Evolutionary conservation across 371 early-diverging fungal genomes (phyloP).

Genomic region (Mucor circinelloides): DNA sequence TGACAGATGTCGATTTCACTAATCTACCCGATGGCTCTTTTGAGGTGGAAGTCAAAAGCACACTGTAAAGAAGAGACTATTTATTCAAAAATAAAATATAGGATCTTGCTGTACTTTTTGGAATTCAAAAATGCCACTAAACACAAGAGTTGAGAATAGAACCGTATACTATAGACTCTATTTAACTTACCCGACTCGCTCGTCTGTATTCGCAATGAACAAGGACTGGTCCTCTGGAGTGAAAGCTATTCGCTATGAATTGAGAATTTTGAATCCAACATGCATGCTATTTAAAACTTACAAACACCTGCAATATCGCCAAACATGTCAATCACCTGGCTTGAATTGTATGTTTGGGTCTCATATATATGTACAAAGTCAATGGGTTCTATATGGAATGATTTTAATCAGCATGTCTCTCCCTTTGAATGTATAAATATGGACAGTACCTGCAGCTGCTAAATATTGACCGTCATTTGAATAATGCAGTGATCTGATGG

Average conservation of each 20-base stretch:
- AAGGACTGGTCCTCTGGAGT: conserved; percentile 62
- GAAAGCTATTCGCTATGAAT: conserved; percentile 17
- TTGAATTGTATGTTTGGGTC: conserved; percentile 35
- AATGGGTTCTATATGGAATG: conserved; percentile 55
- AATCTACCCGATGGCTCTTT: conserved; percentile 23
- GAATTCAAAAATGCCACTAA: conserved; percentile 36
- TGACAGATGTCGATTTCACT: conserved; percentile 53
- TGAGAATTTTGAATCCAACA: not conserved
- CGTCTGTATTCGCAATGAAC: conserved; percentile 61
- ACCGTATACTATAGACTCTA: not conserved
- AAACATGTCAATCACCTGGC: conserved; percentile 82
- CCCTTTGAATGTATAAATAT: not conserved
- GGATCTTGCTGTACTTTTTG: conserved; percentile 21
- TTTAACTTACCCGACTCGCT: conserved; percentile 26
- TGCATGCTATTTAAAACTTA: conserved; percentile 6
- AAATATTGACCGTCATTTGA: conserved; percentile 71
- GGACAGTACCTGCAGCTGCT: conserved; percentile 61
- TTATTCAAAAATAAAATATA: conserved; percentile 10
- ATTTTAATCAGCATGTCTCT: conserved; percentile 1
- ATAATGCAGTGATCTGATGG: conserved; percentile 78
- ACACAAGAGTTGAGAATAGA: not conserved
- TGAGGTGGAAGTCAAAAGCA: conserved; percentile 12
- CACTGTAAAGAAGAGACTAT: not conserved
- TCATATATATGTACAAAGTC: conserved; percentile 83
- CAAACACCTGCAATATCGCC: conserved; percentile 81